These are phyloP conservation scores for Colletotrichum noveboracense DNA, from an alignment of 2,329 filamentous ascomycete species.

Conservation along the genomic window DNA sequence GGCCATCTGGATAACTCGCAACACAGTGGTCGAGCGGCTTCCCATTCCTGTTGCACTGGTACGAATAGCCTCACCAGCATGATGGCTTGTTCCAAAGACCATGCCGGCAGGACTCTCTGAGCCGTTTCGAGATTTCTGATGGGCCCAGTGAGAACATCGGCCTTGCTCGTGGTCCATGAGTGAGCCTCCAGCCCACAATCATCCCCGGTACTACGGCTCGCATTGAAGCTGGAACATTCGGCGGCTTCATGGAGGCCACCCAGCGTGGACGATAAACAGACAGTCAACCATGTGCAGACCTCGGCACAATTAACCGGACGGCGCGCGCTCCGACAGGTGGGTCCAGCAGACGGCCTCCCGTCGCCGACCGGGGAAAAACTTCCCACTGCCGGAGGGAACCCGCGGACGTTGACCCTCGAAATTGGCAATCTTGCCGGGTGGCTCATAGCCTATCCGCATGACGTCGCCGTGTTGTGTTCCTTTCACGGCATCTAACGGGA, in stretches of 20 bases:
- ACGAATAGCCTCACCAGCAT: too few species aligned
- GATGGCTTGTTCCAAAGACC: too few species aligned
- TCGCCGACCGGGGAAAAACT: not conserved
- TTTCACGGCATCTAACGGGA: not conserved
- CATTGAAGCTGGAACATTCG: not conserved
- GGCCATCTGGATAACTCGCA: too few species aligned
- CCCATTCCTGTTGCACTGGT: too few species aligned
- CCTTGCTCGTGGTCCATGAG: not conserved
- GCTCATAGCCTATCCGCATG: not conserved
- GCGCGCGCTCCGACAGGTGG: not conserved
- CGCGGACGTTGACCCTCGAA: not conserved
- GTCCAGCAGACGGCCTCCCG: not conserved
- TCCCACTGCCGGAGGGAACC: not conserved
- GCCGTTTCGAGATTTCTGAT: not conserved
- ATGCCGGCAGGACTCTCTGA: not conserved
- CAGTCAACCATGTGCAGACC: not conserved
- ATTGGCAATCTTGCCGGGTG: not conserved
- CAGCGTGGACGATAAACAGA: not conserved
- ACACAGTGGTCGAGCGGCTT: too few species aligned
- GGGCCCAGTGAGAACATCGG: not conserved
- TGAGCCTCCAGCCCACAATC: not conserved
- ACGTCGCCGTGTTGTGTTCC: not conserved
- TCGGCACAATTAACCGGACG: not conserved
- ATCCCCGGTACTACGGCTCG: accelerated
- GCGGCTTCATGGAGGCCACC: not conserved